A percentile compares a stretch with the other conserved stretches of the same genome.
Conservation (phyloP, 257 asterid genomes). For the Anisodus acutangulus region DNA sequence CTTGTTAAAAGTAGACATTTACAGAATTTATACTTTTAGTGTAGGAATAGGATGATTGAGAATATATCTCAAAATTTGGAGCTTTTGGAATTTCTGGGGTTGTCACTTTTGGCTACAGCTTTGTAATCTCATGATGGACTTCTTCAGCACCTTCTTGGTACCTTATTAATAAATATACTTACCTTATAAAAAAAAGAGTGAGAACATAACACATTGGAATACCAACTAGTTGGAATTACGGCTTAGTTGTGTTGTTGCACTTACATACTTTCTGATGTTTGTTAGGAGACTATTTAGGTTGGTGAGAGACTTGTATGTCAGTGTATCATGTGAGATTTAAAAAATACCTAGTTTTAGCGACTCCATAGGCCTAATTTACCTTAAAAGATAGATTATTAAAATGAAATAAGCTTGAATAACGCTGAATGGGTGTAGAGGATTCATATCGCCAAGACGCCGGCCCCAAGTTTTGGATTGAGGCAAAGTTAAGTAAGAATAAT, state of each 20-base stretch:
- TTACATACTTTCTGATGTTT: not conserved
- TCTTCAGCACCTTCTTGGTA: not conserved
- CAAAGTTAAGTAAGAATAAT: not conserved
- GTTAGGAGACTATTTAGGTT: not conserved
- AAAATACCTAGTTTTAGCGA: not conserved
- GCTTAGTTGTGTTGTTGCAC: constrained; percentile 7
- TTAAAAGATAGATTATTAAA: not conserved
- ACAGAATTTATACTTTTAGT: not conserved
- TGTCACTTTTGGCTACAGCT: not conserved
- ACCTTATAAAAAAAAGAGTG: not conserved
- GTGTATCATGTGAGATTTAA: not conserved
- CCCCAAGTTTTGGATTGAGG: not conserved
- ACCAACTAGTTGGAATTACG: not conserved
- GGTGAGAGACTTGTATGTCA: not conserved
- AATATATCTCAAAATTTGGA: not conserved
- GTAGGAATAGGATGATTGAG: constrained; percentile 9
- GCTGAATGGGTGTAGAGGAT: not conserved
- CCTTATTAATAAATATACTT: not conserved
- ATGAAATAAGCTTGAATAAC: not conserved
- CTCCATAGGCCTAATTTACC: not conserved
- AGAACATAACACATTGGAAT: not conserved
- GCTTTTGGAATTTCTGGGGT: not conserved
- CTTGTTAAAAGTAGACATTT: not conserved
- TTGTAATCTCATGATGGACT: not conserved
- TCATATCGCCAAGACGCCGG: not conserved